These are phyloP conservation scores for Tardiomyces depauwii DNA, from an alignment of 1,139 yeast genomes.

Conservation along the genomic window DNA sequence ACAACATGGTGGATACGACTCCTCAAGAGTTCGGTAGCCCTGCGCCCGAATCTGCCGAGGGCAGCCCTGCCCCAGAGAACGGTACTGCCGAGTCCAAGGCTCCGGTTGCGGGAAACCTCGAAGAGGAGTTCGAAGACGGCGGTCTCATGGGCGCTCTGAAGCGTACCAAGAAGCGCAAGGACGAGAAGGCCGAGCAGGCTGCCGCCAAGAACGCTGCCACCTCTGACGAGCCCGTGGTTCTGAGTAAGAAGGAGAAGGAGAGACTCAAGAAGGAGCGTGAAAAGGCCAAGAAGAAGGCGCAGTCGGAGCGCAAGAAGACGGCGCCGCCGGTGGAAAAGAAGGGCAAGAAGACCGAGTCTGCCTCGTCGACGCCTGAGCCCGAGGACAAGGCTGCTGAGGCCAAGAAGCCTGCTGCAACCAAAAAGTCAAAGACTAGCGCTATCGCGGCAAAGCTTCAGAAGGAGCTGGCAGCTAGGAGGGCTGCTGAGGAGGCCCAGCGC, in stretches of 20 bases:
- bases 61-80: slow-evolving; percentile 5
- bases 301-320: slow-evolving; percentile 79
- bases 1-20: slow-evolving; percentile 39
- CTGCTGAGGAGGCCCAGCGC: slow-evolving; percentile 9
- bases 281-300: slow-evolving; percentile 86
- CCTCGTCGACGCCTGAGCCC: slow-evolving; percentile 19
- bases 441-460: slow-evolving; percentile 41
- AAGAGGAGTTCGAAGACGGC: slow-evolving; percentile 45
- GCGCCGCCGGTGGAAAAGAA: slow-evolving; percentile 43
- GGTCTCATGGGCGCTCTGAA: slow-evolving; percentile 71
- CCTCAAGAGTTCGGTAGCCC: slow-evolving; percentile 43
- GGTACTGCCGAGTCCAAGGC: slow-evolving; percentile 23
- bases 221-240: slow-evolving; percentile 42
- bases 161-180: slow-evolving; percentile 68
- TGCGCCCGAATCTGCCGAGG: slow-evolving; percentile 7
- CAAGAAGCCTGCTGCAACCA: slow-evolving; percentile 15
- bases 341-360: slow-evolving; percentile 18
- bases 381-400: slow-evolving; percentile 12
- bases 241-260: slow-evolving; percentile 95
- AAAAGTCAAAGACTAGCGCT: slow-evolving; percentile 27
- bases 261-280: slow-evolving; percentile 95
- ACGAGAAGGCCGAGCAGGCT: slow-evolving; percentile 38
- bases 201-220: slow-evolving; percentile 23
- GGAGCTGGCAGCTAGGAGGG: slow-evolving; percentile 74
- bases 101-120: slow-evolving; percentile 28